Base-by-base conservation (phyloP, 306 rosid species). In the Glycine soja region DNA sequence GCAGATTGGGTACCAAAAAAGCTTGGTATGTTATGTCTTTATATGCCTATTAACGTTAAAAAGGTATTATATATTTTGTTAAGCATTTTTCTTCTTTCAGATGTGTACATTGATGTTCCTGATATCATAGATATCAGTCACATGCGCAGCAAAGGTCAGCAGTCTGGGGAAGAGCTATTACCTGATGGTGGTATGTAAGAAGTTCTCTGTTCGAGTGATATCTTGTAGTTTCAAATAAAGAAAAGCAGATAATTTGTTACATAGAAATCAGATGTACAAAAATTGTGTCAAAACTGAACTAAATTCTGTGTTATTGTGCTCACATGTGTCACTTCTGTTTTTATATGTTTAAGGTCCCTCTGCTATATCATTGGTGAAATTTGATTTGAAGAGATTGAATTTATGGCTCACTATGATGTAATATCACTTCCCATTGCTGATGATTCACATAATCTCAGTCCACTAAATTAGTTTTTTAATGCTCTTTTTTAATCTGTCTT, bases 1-100 rank as follows among this genome's bases (percentile, higher is more conserved):
- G 90, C 69, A 9, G 97, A 97, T 81, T 96, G 99, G 99, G 97
- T 93, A 68, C 99, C 99, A 11, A 96, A 96, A 88, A 96, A 96
- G 80, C 98, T 96, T 30, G 99, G 99, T 95, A 88, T 58, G 52
- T 77, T 79, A 79, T 77, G 15, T 73, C 43, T 69, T 38, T 10
- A 46, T 32, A 34, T 70, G 71, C 14, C 66, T 32, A 42, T 42
- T n/a, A 54, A 16, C 12, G 3, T 14, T 45, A 34, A 24, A 10
- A 7, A 9, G 13, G 13, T 70, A 43, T 24, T 71, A 53, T 73
- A 66, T 52, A 51, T 45, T 9, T 73, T 40, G 42, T 56, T 80
- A 32, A 3, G 8, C 48, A 5, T 72, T 47, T 86, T 10, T 76
- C 48, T 84, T 66, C 56, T 71, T 88, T 71, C 92, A 95, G 99